phyloP scores from a whole-genome alignment of 129 eudicot species.

The Pseudognaphalium luteoalbum region DNA sequence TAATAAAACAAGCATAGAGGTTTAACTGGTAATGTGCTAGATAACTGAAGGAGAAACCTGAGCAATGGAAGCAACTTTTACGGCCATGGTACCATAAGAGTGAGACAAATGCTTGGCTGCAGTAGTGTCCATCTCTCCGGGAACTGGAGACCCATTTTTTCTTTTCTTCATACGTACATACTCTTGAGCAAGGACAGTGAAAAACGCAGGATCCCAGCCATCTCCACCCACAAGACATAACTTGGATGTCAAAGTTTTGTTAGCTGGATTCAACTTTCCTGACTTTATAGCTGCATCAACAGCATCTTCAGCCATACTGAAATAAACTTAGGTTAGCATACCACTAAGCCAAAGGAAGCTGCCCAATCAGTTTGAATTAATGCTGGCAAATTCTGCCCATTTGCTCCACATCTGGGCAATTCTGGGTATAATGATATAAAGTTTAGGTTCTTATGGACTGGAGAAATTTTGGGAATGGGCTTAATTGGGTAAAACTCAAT shows the following conservation, averaged over 20 bases:
- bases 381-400: too few species aligned
- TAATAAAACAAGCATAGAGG: not conserved
- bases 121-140: conserved; percentile 85
- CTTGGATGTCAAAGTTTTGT: conserved; percentile 52
- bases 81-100: conserved; percentile 78
- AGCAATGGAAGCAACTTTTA: conserved; percentile 77
- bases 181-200: conserved; percentile 76
- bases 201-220: conserved; percentile 88
- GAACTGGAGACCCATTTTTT: conserved; percentile 57
- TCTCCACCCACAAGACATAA: conserved; percentile 77
- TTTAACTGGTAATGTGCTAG: not conserved
- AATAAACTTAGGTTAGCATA: conserved; percentile 18
- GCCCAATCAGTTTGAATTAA: not conserved
- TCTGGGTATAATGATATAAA: too few species aligned
- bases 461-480: too few species aligned
- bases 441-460: too few species aligned
- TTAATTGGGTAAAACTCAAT: too few species aligned
- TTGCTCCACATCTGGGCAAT: too few species aligned
- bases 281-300: conserved; percentile 76
- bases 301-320: conserved; percentile 97
- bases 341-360: conserved; percentile 6
- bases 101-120: conserved; percentile 86
- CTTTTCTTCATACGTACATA: conserved; percentile 68
- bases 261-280: conserved; percentile 62
- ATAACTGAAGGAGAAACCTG: conserved; percentile 50